A percentile compares a stretch with the other conserved stretches of the same genome.
These are phyloP conservation scores for Thymus mandschuricus DNA, from an alignment of 257 asterid genomes.

Conservation along the genomic window DNA sequence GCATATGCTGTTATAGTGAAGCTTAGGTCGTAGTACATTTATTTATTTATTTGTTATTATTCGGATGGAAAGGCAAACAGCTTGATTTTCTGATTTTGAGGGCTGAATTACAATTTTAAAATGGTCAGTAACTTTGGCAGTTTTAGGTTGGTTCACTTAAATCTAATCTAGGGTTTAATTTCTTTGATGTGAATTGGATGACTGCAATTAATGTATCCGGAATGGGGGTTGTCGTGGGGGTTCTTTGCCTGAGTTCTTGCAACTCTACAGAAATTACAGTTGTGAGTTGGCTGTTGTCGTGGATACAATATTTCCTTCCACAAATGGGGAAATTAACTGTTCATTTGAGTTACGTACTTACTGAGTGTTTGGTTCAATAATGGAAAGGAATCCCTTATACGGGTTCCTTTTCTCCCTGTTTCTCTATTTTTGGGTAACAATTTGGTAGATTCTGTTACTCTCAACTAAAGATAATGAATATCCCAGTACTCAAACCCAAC, in stretches of 20 bases:
- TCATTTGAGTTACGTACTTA: not conserved
- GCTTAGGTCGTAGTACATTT: no score
- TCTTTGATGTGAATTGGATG: not conserved
- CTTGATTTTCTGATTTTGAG: not conserved
- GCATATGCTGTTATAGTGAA: no score
- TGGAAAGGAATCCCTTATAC: no score
- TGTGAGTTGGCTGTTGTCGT: not conserved
- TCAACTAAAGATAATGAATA: no score
- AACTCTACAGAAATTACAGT: not conserved
- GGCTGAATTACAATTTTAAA: not conserved
- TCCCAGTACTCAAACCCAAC: no score
- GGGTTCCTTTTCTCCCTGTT: no score
- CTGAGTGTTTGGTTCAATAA: no score
- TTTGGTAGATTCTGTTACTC: no score
- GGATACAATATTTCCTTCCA: not conserved
- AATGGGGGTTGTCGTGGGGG: not conserved
- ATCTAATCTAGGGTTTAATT: no score
- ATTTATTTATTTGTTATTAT: not conserved
- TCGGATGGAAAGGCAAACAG: not conserved
- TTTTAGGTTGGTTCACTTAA: not conserved
- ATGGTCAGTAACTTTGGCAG: not conserved
- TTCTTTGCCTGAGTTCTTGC: not conserved
- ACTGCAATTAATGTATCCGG: not conserved
- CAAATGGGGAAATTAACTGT: not conserved
- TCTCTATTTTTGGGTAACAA: no score